Evolutionary conservation across 306 rosid genomes (phyloP), one percentile per base, ranked within the genome.

Genomic region (Urtica urens): DNA sequence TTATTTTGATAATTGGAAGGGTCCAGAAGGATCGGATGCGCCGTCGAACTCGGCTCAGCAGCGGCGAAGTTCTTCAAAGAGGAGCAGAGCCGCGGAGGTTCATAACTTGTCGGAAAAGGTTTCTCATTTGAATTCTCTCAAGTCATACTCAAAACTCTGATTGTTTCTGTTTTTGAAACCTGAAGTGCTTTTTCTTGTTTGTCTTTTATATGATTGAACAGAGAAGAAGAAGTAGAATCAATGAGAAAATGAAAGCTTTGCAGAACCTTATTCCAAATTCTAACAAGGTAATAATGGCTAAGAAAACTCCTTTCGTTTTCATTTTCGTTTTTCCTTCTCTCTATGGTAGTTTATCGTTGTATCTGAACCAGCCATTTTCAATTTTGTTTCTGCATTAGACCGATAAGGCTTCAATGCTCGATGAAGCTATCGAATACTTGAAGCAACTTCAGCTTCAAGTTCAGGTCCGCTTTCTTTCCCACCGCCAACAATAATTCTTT

Each of bases 361-460:
- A 37, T 46, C 45, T 30, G 7, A 41, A 66, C 18, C 6, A 11
- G 28, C 27, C 39, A 24, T 55, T 46, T 43, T 26, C 8, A 24
- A 35, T n/a, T 55, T 46, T 50, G 46, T 29, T 70, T 51, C 41
- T 65, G 35, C 53, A 58, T 14, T 16, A 90, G 97, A 90, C 94
- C 56, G 97, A 90, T 49, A 90, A 90, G 78, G 95, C 95, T 55
- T 90, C 97, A 15, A 88, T 83, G 95, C 76, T 90, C 43, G 95
- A 84, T 25, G 97, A 90, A 43, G 97, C 84, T 30, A 90, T 90
- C 28, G 95, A 90, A 27, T 90, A 90, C 65, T 65, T 90, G 82
- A 81, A 90, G 84, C 97, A 90, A 64, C 97, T 90, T 66, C 97
- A 90, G 66, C 82, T 90, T 72, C 97, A 90, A 77, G 95, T 81